Percentiles rank a stretch among this genome's conserved stretches.
These are phyloP conservation scores for Clarireedia sp. DNA, from an alignment of 2,329 filamentous ascomycete genomes.

Conservation along the genomic window DNA sequence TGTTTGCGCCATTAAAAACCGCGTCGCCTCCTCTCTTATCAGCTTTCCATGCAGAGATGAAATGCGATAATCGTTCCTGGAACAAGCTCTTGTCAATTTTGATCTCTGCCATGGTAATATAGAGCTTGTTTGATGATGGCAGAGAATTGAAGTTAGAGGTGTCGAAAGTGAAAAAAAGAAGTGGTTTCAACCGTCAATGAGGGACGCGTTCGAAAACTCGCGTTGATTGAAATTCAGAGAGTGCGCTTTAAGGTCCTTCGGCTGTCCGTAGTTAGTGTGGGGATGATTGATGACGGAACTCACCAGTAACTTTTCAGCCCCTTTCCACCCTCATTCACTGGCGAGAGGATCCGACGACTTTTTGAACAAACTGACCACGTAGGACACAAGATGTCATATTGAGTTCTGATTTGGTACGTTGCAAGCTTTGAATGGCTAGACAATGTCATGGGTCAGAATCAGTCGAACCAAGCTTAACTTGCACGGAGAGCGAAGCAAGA, in stretches of 20 bases:
- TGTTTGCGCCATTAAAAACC: slow-evolving; percentile 77
- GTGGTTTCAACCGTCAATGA: background rate
- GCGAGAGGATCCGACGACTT: background rate
- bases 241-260: background rate
- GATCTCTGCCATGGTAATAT: slow-evolving; percentile 57
- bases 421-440: no score
- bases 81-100: slow-evolving; percentile 92
- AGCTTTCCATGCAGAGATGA: slow-evolving; percentile 89
- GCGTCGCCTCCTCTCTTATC: slow-evolving; percentile 84
- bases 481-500: no score
- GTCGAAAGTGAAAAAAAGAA: slow-evolving; percentile 5
- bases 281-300: background rate
- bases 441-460: no score
- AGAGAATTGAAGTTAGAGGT: slow-evolving; percentile 14
- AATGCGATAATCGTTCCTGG: slow-evolving; percentile 82
- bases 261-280: background rate
- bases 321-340: background rate
- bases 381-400: no score
- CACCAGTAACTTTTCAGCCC: background rate
- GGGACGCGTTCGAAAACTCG: slow-evolving; percentile 21
- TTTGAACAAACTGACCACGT: no score
- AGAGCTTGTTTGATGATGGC: slow-evolving; percentile 19
- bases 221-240: slow-evolving; percentile 13
- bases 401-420: no score
- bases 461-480: no score